Conservation (phyloP, 805 yeast genomes). For the Naumovozyma dairenensis region DNA sequence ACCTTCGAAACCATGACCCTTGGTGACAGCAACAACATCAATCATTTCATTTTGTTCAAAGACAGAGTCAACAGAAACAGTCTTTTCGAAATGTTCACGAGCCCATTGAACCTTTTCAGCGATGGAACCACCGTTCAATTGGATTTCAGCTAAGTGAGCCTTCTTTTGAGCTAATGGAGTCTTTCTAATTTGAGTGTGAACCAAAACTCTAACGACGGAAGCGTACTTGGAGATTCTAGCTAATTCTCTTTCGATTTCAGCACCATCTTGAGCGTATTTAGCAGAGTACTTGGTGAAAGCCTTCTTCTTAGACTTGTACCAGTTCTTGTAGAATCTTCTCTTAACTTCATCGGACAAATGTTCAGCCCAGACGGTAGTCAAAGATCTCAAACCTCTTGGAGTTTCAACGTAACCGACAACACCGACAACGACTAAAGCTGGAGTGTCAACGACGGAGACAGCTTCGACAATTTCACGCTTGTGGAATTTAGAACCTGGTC, state of each 20-base stretch:
- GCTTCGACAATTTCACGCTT: slow-evolving; percentile 99
- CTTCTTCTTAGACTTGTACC: slow-evolving; percentile 99
- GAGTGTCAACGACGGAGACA: slow-evolving; percentile 97
- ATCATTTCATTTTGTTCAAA: slow-evolving; percentile 98
- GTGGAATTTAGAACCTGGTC: slow-evolving; percentile 99
- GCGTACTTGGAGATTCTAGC: slow-evolving; percentile 99
- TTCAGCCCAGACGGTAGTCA: slow-evolving; percentile 99
- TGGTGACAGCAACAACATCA: slow-evolving; percentile 98
- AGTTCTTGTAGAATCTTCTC: slow-evolving; percentile 99
- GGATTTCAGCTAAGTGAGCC: slow-evolving; percentile 99
- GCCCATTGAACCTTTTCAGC: slow-evolving; percentile 99
- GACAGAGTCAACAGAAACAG: slow-evolving; percentile 90
- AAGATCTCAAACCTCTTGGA: slow-evolving; percentile 99
- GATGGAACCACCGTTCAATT: slow-evolving; percentile 98
- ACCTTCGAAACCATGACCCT: slow-evolving; percentile 99
- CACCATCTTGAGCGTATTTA: slow-evolving; percentile 89
- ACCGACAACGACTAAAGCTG: slow-evolving; percentile 98
- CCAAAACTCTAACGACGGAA: slow-evolving; percentile 96
- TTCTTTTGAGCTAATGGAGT: slow-evolving; percentile 98
- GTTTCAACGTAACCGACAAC: slow-evolving; percentile 99
- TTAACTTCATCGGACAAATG: slow-evolving; percentile 98
- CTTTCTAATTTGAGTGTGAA: slow-evolving; percentile 99
- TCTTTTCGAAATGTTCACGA: slow-evolving; percentile 97
- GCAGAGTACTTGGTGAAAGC: slow-evolving; percentile 99
- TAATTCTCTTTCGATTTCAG: slow-evolving; percentile 86